These are phyloP conservation scores for Potentilla sterilis DNA, from an alignment of 306 rosid genomes.

Conservation along the genomic window DNA sequence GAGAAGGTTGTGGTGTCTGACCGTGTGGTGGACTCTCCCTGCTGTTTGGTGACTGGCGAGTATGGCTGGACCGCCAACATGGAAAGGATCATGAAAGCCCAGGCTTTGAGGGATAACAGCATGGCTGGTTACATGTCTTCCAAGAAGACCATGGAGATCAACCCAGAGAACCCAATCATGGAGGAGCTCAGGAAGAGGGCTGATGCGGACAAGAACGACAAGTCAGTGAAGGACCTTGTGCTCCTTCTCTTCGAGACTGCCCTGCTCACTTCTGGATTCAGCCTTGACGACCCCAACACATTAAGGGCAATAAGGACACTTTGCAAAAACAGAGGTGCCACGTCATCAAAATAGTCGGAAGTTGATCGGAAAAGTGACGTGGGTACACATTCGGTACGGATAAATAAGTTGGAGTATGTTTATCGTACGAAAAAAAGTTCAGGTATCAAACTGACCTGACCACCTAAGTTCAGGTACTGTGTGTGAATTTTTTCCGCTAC, in stretches of 20 bases:
- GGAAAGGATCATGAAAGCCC: constrained; percentile 97
- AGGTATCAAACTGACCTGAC: no score
- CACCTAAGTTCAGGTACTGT: no score
- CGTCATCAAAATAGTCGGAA: no score
- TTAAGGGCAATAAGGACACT: no score
- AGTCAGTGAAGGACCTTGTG: constrained; percentile 89
- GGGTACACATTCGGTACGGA: no score
- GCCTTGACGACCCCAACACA: constrained; percentile 98
- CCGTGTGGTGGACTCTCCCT: constrained; percentile 87
- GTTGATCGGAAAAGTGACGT: no score
- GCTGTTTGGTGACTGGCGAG: constrained; percentile 94
- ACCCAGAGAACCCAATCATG: constrained; percentile 92
- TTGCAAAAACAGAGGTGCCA: no score
- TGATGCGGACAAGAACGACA: constrained; percentile 84
- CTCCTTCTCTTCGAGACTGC: constrained; percentile 87
- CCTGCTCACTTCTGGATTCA: constrained; percentile 88
- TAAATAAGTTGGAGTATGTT: no score
- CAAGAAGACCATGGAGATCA: constrained; percentile 98
- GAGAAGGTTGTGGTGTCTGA: constrained; percentile 92
- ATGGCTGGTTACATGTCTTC: constrained; percentile 95
- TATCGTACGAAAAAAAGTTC: no score
- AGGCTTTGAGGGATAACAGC: constrained; percentile 85
- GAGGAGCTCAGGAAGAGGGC: constrained; percentile 90
- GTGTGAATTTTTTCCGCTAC: no score
- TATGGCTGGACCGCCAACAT: constrained; percentile 97